These are phyloP conservation scores for Epichloe baconii DNA, from an alignment of 2,329 filamentous ascomycete genomes.

Conservation along the genomic window DNA sequence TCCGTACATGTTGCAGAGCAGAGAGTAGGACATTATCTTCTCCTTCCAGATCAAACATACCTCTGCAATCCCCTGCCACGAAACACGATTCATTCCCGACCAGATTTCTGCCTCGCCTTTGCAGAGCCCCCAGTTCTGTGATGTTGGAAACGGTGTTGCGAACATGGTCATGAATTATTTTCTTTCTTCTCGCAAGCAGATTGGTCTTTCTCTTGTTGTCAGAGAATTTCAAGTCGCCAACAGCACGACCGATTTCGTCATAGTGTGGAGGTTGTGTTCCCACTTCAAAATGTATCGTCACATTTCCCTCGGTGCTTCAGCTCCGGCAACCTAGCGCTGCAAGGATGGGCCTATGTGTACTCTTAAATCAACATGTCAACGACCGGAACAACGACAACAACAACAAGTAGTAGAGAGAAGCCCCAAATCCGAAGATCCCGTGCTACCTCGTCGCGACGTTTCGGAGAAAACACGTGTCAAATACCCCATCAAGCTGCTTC, in stretches of 20 bases:
- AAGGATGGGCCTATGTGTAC: not conserved
- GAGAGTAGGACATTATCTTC: too few relatives aligned
- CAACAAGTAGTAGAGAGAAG: too few relatives aligned
- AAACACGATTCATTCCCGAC: conserved; percentile 1
- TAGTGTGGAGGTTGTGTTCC: not conserved
- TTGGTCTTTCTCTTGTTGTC: too few relatives aligned
- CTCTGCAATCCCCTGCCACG: conserved; percentile 7
- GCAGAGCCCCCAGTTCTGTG: not conserved
- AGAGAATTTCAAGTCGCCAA: not conserved
- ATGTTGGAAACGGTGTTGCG: not conserved
- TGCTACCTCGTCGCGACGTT: too few relatives aligned
- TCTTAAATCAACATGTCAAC: not conserved
- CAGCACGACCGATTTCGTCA: not conserved
- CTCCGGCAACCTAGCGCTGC: not conserved
- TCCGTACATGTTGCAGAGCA: too few relatives aligned
- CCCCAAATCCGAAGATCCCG: too few relatives aligned
- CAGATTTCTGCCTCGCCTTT: not conserved
- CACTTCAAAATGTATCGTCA: not conserved
- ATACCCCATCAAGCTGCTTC: not conserved
- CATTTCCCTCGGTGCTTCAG: too few relatives aligned
- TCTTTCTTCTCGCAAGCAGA: not conserved
- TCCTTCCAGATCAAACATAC: not conserved
- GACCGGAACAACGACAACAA: too few relatives aligned
- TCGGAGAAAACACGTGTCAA: not conserved
- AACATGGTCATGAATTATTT: not conserved